These are phyloP conservation scores for Helotiales sp. DNA, from an alignment of 2,329 filamentous ascomycete genomes.

Conservation along the genomic window DNA sequence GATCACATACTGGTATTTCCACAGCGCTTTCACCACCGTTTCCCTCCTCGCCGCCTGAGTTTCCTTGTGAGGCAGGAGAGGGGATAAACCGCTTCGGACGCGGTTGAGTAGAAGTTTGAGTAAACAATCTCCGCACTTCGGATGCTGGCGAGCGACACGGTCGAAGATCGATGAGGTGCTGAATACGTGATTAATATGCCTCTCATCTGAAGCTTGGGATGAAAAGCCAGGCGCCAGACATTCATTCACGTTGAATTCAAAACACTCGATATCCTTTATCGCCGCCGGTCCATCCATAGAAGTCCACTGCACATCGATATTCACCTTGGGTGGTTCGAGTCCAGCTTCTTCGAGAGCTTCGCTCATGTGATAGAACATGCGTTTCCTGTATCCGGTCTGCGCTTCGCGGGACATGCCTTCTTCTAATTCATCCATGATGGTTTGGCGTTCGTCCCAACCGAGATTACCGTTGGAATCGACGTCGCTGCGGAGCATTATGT, in stretches of 20 bases:
- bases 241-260: constrained; percentile 48
- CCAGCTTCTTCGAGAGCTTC: constrained; percentile 46
- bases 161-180: constrained; percentile 47
- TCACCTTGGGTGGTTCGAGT: constrained; percentile 47
- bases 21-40: constrained; percentile 46
- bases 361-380: constrained; percentile 48
- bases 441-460: constrained; percentile 47
- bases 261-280: constrained; percentile 48
- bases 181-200: constrained; percentile 46
- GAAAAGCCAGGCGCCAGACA: constrained; percentile 51
- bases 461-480: constrained; percentile 48
- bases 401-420: constrained; percentile 45
- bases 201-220: constrained; percentile 44
- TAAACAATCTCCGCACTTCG: constrained; percentile 50
- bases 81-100: constrained; percentile 44
- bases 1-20: constrained; percentile 50
- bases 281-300: constrained; percentile 49
- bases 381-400: constrained; percentile 42
- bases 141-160: constrained; percentile 45
- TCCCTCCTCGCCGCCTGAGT: constrained; percentile 44
- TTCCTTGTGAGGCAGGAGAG: constrained; percentile 44
- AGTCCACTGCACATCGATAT: constrained; percentile 50
- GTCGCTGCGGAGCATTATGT: constrained; percentile 49
- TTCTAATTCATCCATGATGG: constrained; percentile 45
- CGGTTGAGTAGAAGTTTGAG: constrained; percentile 48